Evolutionary conservation across 805 yeast species (phyloP).

Genomic region (Naumovozyma castellii): DNA sequence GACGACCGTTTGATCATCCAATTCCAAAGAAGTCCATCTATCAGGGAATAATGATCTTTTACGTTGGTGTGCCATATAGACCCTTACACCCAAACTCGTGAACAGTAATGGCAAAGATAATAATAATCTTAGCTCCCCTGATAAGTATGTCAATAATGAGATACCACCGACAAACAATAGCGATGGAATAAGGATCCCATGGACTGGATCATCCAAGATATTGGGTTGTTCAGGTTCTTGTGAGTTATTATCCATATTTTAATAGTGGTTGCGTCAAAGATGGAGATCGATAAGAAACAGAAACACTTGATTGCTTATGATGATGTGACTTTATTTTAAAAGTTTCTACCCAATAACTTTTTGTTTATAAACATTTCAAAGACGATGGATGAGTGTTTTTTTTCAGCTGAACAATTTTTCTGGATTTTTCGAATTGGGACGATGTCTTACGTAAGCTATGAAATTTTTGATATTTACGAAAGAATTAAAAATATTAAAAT

Average conservation of each 20-base stretch:
- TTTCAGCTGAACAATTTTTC: no score
- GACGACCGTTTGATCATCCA: conserved; percentile 64
- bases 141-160: conserved; percentile 39
- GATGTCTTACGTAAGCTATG: no score
- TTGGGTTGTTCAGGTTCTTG: conserved; percentile 28
- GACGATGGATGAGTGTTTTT: no score
- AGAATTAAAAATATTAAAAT: no score
- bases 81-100: conserved; percentile 32
- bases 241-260: background rate
- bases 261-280: no score
- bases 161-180: conserved; percentile 54
- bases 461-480: no score
- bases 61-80: conserved; percentile 30
- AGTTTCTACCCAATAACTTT: no score
- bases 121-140: conserved; percentile 24
- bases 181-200: conserved; percentile 66
- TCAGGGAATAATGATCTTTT: conserved; percentile 40
- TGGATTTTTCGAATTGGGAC: no score
- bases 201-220: conserved; percentile 59
- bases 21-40: conserved; percentile 56
- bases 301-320: no score
- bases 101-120: conserved; percentile 32
- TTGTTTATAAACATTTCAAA: no score
- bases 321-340: no score
- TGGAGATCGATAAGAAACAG: no score